phyloP scores from a whole-genome alignment of 306 rosid genomes.

The Oemleria cerasiformis region DNA sequence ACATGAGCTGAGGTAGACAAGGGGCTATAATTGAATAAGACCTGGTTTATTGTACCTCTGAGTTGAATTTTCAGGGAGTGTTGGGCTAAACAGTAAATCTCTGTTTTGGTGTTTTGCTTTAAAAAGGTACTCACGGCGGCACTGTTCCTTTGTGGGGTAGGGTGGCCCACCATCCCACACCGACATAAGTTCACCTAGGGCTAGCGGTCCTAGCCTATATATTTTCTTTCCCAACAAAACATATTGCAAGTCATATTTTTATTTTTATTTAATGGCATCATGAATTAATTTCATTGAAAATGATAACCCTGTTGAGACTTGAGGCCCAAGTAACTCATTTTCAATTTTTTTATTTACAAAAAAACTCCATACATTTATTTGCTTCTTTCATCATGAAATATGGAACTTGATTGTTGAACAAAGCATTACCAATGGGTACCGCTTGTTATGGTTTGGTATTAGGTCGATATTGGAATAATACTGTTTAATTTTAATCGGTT shows the following conservation, averaged over 20 bases:
- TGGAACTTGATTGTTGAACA: too few relatives aligned
- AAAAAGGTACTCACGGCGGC: background rate
- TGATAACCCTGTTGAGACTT: conserved; percentile 6
- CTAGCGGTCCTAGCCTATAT: too few relatives aligned
- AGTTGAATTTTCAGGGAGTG: conserved; percentile 3
- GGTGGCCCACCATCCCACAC: background rate
- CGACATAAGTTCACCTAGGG: background rate
- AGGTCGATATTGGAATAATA: too few relatives aligned
- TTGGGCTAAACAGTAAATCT: background rate
- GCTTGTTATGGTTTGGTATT: too few relatives aligned
- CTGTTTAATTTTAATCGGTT: too few relatives aligned
- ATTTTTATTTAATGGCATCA: background rate
- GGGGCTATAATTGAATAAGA: background rate
- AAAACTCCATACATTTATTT: too few relatives aligned
- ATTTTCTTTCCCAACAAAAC: too few relatives aligned
- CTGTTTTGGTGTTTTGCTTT: conserved; percentile 4
- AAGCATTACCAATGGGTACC: too few relatives aligned
- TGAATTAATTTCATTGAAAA: background rate
- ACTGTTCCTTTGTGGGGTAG: background rate
- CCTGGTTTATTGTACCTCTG: background rate
- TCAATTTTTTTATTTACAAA: too few relatives aligned
- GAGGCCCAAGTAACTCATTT: conserved; percentile 4
- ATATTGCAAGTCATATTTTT: too few relatives aligned
- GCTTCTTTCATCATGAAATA: too few relatives aligned
- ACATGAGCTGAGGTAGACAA: background rate